Conservation (phyloP, 2,329 filamentous ascomycete species). For the Periglandula ipomoeae region DNA sequence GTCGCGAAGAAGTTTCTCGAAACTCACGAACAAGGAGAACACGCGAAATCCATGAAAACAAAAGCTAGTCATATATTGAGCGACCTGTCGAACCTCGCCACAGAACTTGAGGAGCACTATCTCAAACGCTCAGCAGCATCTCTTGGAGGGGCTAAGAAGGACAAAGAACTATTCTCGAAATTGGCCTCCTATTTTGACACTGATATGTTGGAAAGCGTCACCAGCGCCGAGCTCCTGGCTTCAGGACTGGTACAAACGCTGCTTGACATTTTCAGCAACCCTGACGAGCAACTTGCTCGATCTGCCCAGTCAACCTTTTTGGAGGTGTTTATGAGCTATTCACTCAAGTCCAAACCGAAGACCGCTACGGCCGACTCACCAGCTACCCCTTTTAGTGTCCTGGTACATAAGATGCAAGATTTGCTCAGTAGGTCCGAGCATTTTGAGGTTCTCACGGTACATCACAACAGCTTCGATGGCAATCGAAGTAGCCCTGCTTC, state of each 20-base stretch:
- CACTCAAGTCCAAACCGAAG: conserved; percentile 55
- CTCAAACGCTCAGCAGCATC: conserved; percentile 41
- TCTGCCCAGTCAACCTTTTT: conserved; percentile 77
- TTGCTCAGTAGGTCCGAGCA: conserved; percentile 93
- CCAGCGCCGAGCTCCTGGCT: conserved; percentile 85
- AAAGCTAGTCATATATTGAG: conserved; percentile 70
- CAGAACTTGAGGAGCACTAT: conserved; percentile 65
- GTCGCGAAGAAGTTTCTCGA: conserved; percentile 79
- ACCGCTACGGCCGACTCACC: conserved; percentile 59
- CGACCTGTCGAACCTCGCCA: conserved; percentile 61
- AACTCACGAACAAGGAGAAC: conserved; percentile 67
- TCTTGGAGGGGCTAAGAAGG: conserved; percentile 31
- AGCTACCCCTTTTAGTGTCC: conserved; percentile 76
- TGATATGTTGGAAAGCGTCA: conserved; percentile 85
- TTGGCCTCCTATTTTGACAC: conserved; percentile 80
- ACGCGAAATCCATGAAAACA: conserved; percentile 62
- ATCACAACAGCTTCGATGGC: conserved; percentile 83
- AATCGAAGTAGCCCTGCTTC: conserved; percentile 86
- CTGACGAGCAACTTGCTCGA: conserved; percentile 49
- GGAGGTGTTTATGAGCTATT: conserved; percentile 81
- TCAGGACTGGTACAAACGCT: conserved; percentile 83
- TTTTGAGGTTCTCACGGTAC: conserved; percentile 94
- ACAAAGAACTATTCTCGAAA: conserved; percentile 59
- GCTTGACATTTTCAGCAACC: conserved; percentile 70
- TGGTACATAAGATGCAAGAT: conserved; percentile 93